These are phyloP conservation scores for Zalerion maritima DNA, from an alignment of 495 filamentous ascomycete species.

Conservation along the genomic window DNA sequence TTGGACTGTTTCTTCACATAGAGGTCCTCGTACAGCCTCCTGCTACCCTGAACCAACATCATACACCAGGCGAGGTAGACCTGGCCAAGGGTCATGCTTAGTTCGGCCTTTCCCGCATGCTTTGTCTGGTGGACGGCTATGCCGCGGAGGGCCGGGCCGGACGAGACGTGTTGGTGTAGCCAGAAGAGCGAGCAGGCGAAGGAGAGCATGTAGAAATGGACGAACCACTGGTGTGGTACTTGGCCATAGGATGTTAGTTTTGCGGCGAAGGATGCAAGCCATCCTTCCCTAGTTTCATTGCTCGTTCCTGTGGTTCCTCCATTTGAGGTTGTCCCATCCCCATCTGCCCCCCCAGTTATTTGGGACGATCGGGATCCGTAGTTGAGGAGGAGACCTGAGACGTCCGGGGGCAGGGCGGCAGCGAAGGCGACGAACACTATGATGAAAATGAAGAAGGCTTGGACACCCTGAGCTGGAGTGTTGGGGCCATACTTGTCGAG, in stretches of 20 bases:
- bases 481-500: too few species aligned
- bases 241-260: conserved; percentile 22
- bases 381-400: conserved; percentile 25
- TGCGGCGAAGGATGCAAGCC: conserved; percentile 15
- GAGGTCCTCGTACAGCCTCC: conserved; percentile 62
- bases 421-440: conserved; percentile 20
- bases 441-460: conserved; percentile 30
- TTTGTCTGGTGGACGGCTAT: conserved; percentile 21
- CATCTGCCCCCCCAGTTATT: conserved; percentile 1
- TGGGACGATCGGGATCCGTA: conserved; percentile 32
- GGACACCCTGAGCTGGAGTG: conserved; percentile 30
- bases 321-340: conserved; percentile 1
- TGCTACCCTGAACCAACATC: conserved; percentile 56
- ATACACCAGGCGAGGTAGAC: conserved; percentile 52
- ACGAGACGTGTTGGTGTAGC: conserved; percentile 46
- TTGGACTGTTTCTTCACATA: conserved; percentile 45
- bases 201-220: conserved; percentile 69
- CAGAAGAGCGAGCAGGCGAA: conserved; percentile 62
- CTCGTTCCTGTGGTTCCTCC: neutral
- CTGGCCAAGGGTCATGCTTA: conserved; percentile 49
- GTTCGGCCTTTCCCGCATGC: conserved; percentile 1
- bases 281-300: conserved; percentile 2
- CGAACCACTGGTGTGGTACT: conserved; percentile 81
- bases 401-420: conserved; percentile 24
- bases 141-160: conserved; percentile 35